A percentile compares a stretch with the other conserved stretches of the same genome.
These are phyloP conservation scores for Boletus bicolor DNA, from an alignment of 768 basidiomycete genomes.

Conservation along the genomic window DNA sequence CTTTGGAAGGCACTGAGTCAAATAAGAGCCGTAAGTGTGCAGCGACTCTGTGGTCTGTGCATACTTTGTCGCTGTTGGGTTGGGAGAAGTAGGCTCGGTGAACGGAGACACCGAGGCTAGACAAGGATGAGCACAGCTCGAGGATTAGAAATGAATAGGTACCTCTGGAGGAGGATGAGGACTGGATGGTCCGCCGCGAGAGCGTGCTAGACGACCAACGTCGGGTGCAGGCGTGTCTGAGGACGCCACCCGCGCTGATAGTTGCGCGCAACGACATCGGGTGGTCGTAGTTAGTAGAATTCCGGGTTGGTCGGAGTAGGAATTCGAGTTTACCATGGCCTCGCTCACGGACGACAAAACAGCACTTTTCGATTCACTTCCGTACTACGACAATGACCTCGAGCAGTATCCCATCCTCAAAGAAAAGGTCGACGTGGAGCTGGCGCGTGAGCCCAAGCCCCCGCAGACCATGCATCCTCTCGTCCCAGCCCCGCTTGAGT, in stretches of 20 bases:
- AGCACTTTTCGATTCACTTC: conserved; percentile 75
- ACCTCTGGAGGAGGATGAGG: conserved; percentile 50
- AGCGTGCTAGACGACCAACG: conserved; percentile 25
- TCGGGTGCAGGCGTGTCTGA: conserved; percentile 40
- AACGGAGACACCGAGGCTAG: conserved; percentile 76
- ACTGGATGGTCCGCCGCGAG: conserved; percentile 45
- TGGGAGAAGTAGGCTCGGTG: conserved; percentile 83
- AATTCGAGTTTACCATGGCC: conserved; percentile 27
- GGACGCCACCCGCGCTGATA: conserved; percentile 41
- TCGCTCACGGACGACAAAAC: conserved; percentile 11
- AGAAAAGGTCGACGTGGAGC: conserved; percentile 73
- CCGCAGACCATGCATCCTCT: conserved; percentile 63
- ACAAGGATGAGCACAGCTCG: conserved; percentile 9
- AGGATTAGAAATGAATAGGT: neutral
- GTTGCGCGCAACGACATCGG: conserved; percentile 46
- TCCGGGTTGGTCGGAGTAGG: conserved; percentile 25
- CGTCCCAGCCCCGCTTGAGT: conserved; percentile 60
- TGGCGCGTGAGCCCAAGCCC: conserved; percentile 66
- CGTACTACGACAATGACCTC: conserved; percentile 93
- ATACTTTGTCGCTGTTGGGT: conserved; percentile 72
- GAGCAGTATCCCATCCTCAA: conserved; percentile 68
- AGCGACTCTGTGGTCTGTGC: conserved; percentile 72
- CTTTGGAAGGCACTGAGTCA: conserved; percentile 91
- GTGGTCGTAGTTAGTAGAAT: conserved; percentile 3
- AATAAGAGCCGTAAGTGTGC: conserved; percentile 91